Conservation (phyloP, 2,329 filamentous ascomycete genomes). For the Chaetomiaceae sp. region DNA sequence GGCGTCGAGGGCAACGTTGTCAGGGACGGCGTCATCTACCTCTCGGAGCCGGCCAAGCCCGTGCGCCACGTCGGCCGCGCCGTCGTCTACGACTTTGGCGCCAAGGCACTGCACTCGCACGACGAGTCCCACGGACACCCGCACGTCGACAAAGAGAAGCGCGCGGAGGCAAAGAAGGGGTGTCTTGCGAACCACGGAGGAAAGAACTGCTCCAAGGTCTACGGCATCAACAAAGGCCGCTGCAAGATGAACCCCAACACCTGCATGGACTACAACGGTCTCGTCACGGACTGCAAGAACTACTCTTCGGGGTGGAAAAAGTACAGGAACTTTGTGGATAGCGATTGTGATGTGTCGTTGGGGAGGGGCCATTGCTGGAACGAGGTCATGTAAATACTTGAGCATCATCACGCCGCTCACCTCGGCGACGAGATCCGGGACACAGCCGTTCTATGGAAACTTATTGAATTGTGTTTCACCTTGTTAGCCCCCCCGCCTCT, state of each 20-base stretch:
- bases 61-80: background rate
- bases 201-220: conserved; percentile 1
- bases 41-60: background rate
- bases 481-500: no score
- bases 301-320: conserved; percentile 1
- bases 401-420: background rate
- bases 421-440: background rate
- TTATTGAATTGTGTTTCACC: no score
- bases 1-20: conserved; percentile 1
- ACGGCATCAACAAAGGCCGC: conserved; percentile 3
- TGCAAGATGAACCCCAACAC: background rate
- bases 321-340: background rate
- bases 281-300: conserved; percentile 1
- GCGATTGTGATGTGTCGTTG: conserved; percentile 1
- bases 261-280: conserved; percentile 1
- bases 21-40: conserved; percentile 1
- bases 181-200: background rate
- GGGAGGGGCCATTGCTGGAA: background rate
- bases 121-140: background rate
- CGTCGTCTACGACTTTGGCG: conserved; percentile 1
- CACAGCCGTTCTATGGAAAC: background rate
- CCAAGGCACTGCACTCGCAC: background rate
- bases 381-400: background rate
- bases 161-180: background rate
- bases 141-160: background rate